Conservation (phyloP, 768 basidiomycete genomes). For the Lepiota subincarnata region DNA sequence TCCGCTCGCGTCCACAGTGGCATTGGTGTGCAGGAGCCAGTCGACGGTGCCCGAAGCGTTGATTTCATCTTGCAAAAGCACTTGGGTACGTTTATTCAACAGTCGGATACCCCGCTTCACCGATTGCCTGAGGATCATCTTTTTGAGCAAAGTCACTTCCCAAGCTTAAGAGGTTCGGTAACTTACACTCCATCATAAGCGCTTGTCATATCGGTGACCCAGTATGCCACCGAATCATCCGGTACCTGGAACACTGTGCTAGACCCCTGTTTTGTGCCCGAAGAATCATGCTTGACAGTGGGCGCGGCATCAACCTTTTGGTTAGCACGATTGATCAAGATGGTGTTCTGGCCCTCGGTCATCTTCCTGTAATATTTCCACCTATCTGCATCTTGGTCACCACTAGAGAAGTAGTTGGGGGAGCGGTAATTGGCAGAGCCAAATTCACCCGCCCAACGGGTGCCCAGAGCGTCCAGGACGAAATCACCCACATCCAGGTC, state of each 20-base stretch:
- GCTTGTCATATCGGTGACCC: conserved; percentile 68
- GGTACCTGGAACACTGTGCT: conserved; percentile 73
- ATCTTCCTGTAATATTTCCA: conserved; percentile 96
- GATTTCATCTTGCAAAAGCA: conserved; percentile 93
- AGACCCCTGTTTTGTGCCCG: conserved; percentile 70
- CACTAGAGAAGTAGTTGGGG: conserved; percentile 71
- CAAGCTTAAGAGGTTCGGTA: neutral
- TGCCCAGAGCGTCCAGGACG: conserved; percentile 89
- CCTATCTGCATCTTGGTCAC: conserved; percentile 61
- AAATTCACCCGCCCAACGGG: conserved; percentile 92
- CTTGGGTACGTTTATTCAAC: conserved; percentile 80
- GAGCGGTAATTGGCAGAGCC: conserved; percentile 83
- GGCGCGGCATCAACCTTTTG: conserved; percentile 75
- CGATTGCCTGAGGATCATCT: conserved; percentile 43
- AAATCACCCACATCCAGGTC: conserved; percentile 95
- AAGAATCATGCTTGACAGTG: conserved; percentile 44
- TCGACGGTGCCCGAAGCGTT: conserved; percentile 50
- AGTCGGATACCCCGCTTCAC: conserved; percentile 82
- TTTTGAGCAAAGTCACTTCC: neutral
- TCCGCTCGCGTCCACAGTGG: conserved; percentile 52
- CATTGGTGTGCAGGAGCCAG: conserved; percentile 98
- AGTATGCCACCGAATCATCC: conserved; percentile 72
- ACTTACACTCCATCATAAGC: conserved; percentile 76
- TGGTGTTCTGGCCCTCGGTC: conserved; percentile 96
- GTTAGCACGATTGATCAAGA: conserved; percentile 71